Conservation (phyloP, 129 eudicot genomes). For the Flaveria sonorensis region DNA sequence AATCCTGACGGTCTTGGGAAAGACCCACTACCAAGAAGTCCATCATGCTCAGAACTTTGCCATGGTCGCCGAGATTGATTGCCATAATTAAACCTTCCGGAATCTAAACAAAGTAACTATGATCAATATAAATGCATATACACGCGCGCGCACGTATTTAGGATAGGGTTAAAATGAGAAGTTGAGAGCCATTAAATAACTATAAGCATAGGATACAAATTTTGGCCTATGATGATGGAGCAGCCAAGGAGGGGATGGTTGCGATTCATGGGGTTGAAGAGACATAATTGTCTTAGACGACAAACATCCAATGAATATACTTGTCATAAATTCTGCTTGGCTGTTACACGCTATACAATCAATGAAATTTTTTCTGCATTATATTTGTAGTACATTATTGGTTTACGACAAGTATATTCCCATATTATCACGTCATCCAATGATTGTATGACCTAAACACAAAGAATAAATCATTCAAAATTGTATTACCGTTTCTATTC, state of each 20-base stretch:
- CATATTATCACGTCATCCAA: not conserved
- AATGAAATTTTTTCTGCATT: not conserved
- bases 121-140: conserved; percentile 10
- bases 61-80: conserved; percentile 72
- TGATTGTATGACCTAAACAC: not conserved
- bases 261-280: too few species aligned
- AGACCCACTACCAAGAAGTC: conserved; percentile 99
- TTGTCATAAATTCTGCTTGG: not conserved
- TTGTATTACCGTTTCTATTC: conserved; percentile 4
- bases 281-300: too few species aligned
- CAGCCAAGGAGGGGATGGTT: not conserved
- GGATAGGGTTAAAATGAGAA: not conserved
- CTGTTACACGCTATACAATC: not conserved
- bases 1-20: conserved; percentile 87
- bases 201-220: too few species aligned
- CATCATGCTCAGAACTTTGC: conserved; percentile 92
- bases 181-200: too few species aligned
- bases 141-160: not conserved
- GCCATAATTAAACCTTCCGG: conserved; percentile 62
- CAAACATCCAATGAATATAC: too few species aligned
- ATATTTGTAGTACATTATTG: not conserved
- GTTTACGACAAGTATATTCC: not conserved
- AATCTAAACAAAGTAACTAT: conserved; percentile 45
- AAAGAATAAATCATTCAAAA: not conserved
- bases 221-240: too few species aligned